Conservation (phyloP, 2,329 filamentous ascomycete species). For the Colletotrichum sp. region DNA sequence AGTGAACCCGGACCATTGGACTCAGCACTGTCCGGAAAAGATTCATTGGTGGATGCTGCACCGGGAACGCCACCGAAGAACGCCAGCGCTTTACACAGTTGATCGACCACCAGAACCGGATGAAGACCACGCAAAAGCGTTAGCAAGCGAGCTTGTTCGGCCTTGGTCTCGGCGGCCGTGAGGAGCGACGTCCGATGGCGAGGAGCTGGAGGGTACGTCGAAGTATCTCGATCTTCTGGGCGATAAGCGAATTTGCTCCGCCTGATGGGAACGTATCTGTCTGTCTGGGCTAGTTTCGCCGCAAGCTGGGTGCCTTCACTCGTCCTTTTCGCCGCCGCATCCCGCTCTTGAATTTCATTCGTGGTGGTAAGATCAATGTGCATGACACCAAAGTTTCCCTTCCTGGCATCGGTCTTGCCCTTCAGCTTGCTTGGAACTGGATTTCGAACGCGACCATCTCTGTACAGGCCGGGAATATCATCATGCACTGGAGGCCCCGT, state of each 20-base stretch:
- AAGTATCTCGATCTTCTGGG: background rate
- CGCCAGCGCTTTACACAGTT: constrained; percentile 66
- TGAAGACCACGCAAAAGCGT: constrained; percentile 61
- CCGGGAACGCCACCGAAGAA: constrained; percentile 68
- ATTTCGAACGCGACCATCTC: constrained; percentile 58
- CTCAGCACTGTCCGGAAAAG: constrained; percentile 61
- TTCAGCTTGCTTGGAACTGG: constrained; percentile 68
- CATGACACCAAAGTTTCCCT: constrained; percentile 68
- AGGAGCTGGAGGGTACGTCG: constrained; percentile 20
- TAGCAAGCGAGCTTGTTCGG: constrained; percentile 64
- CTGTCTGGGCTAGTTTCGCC: constrained; percentile 59
- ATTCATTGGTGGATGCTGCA: constrained; percentile 52
- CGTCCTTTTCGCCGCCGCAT: constrained; percentile 63
- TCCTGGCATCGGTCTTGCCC: constrained; percentile 59
- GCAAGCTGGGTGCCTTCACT: constrained; percentile 67
- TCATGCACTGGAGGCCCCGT: constrained; percentile 25
- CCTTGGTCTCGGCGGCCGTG: constrained; percentile 56
- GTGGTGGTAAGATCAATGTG: constrained; percentile 58
- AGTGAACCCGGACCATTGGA: constrained; percentile 62
- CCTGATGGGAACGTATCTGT: constrained; percentile 57
- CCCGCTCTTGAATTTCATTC: constrained; percentile 51
- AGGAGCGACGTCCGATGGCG: constrained; percentile 28
- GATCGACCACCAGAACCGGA: constrained; percentile 63
- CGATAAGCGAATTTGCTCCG: constrained; percentile 41
- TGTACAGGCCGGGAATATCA: constrained; percentile 26